A percentile compares a stretch with the other conserved stretches of the same genome.
These are phyloP conservation scores for Diutina sp. DNA, from an alignment of 1,139 yeast species.

Conservation along the genomic window DNA sequence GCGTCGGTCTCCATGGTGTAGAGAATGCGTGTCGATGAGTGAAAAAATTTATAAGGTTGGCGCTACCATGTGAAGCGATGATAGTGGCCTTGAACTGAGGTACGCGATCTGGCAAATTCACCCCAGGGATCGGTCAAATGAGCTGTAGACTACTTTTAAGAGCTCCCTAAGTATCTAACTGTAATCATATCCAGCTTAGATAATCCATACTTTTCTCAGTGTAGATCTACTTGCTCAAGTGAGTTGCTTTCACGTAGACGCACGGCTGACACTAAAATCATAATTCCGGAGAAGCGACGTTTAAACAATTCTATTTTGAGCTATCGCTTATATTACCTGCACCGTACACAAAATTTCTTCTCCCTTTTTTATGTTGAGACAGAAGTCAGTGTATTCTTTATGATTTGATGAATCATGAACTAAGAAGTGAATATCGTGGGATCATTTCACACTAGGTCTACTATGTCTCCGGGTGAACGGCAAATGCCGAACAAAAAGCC, in stretches of 20 bases:
- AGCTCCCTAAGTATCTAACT: no score
- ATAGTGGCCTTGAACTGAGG: not conserved
- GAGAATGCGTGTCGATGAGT: not conserved
- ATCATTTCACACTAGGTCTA: no score
- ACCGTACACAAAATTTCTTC: not conserved
- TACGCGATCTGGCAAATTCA: not conserved
- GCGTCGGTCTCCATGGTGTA: conserved; percentile 36
- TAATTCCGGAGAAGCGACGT: not conserved
- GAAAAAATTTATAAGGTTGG: not conserved
- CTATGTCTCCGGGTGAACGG: not conserved
- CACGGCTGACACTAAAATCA: not conserved
- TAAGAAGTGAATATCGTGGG: no score
- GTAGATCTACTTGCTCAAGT: not conserved
- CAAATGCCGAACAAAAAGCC: not conserved
- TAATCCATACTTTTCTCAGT: not conserved
- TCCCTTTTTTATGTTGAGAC: no score
- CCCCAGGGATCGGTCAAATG: no score
- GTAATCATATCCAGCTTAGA: no score
- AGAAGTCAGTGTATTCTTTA: no score
- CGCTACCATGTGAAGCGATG: conserved; percentile 1
- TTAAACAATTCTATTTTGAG: not conserved
- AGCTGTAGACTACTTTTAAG: no score
- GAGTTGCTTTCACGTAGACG: not conserved
- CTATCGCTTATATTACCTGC: not conserved
- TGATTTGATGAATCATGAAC: no score